Evolutionary conservation across 441 rosid genomes (phyloP).

Genomic region (Omphalea diandra): DNA sequence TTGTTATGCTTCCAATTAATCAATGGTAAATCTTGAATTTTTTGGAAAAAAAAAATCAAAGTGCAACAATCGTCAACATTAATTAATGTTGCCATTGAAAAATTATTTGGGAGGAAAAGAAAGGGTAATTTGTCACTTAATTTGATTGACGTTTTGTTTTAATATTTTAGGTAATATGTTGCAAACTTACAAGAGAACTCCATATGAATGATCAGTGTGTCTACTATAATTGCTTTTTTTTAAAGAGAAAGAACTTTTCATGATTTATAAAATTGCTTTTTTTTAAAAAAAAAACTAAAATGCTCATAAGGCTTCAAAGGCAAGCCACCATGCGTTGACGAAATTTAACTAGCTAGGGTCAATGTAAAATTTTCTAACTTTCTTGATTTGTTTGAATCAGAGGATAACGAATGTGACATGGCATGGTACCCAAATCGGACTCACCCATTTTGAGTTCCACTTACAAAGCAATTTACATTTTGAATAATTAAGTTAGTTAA

Average conservation of each 20-base stretch:
- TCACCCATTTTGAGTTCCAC: constrained; percentile 10
- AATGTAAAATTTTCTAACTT: not conserved
- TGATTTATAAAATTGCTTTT: not conserved
- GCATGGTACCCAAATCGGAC: not conserved
- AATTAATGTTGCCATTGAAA: not conserved
- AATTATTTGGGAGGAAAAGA: not conserved
- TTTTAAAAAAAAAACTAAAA: not conserved
- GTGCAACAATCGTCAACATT: not conserved
- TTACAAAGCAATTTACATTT: not conserved
- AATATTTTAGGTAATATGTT: too few species aligned
- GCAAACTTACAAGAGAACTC: too few species aligned
- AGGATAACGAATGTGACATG: not conserved
- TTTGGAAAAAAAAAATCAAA: too few species aligned
- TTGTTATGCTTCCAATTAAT: too few species aligned
- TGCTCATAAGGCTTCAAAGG: not conserved
- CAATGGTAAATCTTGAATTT: too few species aligned
- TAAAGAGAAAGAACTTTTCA: not conserved
- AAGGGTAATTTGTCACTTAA: not conserved
- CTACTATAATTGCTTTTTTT: not conserved
- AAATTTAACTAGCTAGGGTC: not conserved
- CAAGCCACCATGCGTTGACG: constrained; percentile 2
- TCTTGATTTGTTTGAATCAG: not conserved
- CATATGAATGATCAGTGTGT: too few species aligned
- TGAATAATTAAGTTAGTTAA: too few species aligned
- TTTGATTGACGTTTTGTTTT: not conserved